Conservation (phyloP, 805 yeast species). For the Saturnispora sekii region DNA sequence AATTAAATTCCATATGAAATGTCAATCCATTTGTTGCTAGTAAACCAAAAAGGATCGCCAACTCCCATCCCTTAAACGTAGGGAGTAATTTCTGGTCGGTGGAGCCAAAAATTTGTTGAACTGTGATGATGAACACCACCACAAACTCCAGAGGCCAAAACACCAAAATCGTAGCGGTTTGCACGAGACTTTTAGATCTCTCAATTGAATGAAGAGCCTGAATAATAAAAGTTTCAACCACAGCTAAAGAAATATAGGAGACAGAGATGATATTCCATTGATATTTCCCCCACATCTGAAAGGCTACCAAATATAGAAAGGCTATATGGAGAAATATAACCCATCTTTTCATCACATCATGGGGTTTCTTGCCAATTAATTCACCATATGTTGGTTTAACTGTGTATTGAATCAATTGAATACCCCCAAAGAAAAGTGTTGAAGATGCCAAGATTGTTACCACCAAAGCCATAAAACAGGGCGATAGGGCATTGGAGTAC, state of each 20-base stretch:
- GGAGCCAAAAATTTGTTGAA: constrained; percentile 26
- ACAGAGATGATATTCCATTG: constrained; percentile 4
- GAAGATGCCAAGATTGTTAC: constrained; percentile 9
- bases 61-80: background rate
- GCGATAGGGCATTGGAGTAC: constrained; percentile 21
- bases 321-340: constrained; percentile 10
- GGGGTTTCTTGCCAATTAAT: constrained; percentile 1
- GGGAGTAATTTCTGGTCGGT: constrained; percentile 11
- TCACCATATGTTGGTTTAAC: constrained; percentile 12
- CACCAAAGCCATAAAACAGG: constrained; percentile 23
- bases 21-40: constrained; percentile 26
- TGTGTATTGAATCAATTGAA: constrained; percentile 14
- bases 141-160: constrained; percentile 31
- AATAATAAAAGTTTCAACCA: constrained; percentile 20
- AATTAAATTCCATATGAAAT: constrained; percentile 31
- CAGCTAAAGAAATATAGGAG: constrained; percentile 11
- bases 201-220: constrained; percentile 38
- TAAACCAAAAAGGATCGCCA: constrained; percentile 22
- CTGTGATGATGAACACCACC: constrained; percentile 9
- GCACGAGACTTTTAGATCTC: constrained; percentile 29
- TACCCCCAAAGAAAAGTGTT: constrained; percentile 14
- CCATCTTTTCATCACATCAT: constrained; percentile 10
- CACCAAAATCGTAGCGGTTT: constrained; percentile 30
- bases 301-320: constrained; percentile 7
- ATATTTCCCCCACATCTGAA: constrained; percentile 2